Evolutionary conservation across 257 asterid species (phyloP).

Genomic region (Jasminum sambac): DNA sequence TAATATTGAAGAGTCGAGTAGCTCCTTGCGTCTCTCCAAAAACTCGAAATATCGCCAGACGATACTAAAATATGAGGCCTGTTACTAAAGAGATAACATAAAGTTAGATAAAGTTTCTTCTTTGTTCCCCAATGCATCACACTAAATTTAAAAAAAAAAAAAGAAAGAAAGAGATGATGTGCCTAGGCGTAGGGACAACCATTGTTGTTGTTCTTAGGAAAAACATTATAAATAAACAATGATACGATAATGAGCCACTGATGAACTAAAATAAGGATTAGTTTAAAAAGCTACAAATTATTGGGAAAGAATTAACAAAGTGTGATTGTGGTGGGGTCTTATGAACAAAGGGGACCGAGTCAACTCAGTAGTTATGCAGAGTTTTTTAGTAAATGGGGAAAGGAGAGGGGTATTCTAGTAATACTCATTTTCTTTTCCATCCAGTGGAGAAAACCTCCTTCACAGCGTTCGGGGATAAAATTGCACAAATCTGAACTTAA

Average conservation of each 20-base stretch:
- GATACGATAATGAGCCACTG: neutral
- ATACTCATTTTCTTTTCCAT: too few species aligned
- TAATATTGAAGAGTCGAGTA: conserved; percentile 21
- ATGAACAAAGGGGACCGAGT: neutral
- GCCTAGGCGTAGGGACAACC: too few species aligned
- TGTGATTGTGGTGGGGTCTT: neutral
- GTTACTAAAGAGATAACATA: neutral
- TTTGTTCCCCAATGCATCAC: neutral
- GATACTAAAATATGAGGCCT: neutral
- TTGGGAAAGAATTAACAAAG: neutral
- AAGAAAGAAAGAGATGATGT: too few species aligned
- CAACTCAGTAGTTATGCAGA: neutral
- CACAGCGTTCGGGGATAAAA: too few species aligned
- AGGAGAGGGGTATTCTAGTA: too few species aligned
- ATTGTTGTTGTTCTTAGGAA: too few species aligned
- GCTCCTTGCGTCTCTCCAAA: too few species aligned
- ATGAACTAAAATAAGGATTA: neutral
- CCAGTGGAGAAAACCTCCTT: neutral
- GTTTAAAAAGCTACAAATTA: too few species aligned
- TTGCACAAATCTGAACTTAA: neutral
- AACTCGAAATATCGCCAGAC: conserved; percentile 30
- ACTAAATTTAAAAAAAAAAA: neutral
- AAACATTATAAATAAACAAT: neutral
- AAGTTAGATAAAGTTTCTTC: neutral
- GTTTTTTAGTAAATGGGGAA: too few species aligned